phyloP scores from a whole-genome alignment of 495 filamentous ascomycete species.

The Aspergillus panamensis region DNA sequence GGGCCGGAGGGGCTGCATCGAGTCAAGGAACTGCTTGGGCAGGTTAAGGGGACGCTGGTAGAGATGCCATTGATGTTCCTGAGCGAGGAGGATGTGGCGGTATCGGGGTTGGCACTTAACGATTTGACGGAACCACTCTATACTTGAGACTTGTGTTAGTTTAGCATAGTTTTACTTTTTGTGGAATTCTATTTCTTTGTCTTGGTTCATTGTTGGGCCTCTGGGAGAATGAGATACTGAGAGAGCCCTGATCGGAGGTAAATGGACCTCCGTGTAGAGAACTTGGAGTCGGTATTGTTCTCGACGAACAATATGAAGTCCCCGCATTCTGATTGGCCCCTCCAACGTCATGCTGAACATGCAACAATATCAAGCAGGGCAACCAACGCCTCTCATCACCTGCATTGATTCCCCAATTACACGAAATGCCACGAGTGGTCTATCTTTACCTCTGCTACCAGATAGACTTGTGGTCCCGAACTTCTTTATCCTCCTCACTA shows the following conservation, averaged over 20 bases:
- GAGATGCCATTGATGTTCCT: conserved; percentile 93
- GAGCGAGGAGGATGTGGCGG: conserved; percentile 81
- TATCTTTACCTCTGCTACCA: too few relatives aligned
- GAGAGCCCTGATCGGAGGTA: too few relatives aligned
- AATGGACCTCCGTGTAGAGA: too few relatives aligned
- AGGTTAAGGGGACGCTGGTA: conserved; percentile 75
- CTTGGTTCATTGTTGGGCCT: not conserved
- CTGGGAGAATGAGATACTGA: too few relatives aligned
- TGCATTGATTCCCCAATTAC: not conserved
- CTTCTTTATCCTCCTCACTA: not conserved
- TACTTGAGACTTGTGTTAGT: conserved; percentile 49
- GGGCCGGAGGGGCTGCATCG: conserved; percentile 60
- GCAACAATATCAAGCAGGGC: too few relatives aligned
- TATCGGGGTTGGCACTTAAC: conserved; percentile 78
- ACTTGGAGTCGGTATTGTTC: too few relatives aligned
- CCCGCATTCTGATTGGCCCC: conserved; percentile 5
- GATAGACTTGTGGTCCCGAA: too few relatives aligned
- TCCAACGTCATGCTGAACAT: not conserved
- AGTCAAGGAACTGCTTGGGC: conserved; percentile 76
- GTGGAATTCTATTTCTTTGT: conserved; percentile 7
- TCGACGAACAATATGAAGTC: conserved; percentile 24
- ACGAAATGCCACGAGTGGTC: too few relatives aligned
- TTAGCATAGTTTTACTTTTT: conserved; percentile 3
- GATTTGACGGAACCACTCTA: conserved; percentile 79
- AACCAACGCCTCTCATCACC: too few relatives aligned